Conservation (phyloP, 345 rosid genomes). For the Euphorbia lathyris region DNA sequence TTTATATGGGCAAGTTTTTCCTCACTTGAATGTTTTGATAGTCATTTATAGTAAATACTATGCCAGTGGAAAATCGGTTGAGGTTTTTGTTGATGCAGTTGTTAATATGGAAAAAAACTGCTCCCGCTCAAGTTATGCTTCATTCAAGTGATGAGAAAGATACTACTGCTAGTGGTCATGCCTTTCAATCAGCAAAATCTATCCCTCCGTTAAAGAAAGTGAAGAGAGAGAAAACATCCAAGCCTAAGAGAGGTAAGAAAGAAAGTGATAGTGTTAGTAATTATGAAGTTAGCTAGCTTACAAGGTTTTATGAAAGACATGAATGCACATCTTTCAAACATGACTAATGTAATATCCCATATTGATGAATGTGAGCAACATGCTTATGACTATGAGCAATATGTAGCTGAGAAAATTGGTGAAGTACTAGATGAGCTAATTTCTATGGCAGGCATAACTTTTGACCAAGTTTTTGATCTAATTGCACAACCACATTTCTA, state of each 20-base stretch:
- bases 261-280: neutral
- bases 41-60: neutral
- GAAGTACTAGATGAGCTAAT: neutral
- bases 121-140: neutral
- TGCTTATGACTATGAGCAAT: neutral
- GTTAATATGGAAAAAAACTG: neutral
- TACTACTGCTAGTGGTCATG: neutral
- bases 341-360: neutral
- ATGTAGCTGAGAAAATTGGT: neutral
- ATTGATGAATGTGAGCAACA: neutral
- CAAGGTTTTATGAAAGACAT: neutral
- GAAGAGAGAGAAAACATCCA: neutral
- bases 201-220: neutral
- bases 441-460: neutral
- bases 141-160: neutral
- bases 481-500: neutral
- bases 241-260: neutral
- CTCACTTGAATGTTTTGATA: neutral
- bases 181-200: neutral
- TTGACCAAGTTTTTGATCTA: neutral
- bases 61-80: neutral
- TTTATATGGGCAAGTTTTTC: neutral
- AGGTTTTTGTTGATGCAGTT: neutral
- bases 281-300: neutral
- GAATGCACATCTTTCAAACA: neutral